A percentile compares a stretch with the other conserved stretches of the same genome.
phyloP scores from a whole-genome alignment of 352 stramenopile species.

The Phytophthora uliginosa region DNA sequence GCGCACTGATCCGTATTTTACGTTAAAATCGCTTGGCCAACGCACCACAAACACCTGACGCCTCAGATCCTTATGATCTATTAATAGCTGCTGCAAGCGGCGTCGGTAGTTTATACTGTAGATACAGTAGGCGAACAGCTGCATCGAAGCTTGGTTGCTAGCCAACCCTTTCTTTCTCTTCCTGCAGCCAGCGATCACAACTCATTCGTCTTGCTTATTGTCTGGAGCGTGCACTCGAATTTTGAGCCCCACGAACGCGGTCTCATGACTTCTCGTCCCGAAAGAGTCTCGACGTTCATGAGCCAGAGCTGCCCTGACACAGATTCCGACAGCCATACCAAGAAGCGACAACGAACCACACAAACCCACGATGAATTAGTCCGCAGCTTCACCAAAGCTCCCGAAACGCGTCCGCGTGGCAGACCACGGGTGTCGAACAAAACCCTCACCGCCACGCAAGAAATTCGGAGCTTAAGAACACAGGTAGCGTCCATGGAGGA shows the following conservation, averaged over 20 bases:
- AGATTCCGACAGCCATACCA: conserved; percentile 13
- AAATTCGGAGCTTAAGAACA: conserved; percentile 33
- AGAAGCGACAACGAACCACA: conserved; percentile 17
- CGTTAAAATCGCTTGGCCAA: background rate
- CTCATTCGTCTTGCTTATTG: conserved; percentile 15
- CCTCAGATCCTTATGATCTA: conserved; percentile 31
- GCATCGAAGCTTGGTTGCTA: conserved; percentile 23
- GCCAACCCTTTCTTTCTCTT: conserved; percentile 33
- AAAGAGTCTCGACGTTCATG: conserved; percentile 1
- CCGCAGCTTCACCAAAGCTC: conserved; percentile 6
- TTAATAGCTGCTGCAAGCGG: background rate
- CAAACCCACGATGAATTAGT: conserved; percentile 25
- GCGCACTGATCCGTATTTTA: too few relatives aligned
- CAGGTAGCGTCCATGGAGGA: conserved; percentile 46
- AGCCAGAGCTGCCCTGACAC: conserved; percentile 2
- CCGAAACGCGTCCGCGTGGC: background rate
- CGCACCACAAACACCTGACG: conserved; percentile 21
- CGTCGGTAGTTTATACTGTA: conserved; percentile 12
- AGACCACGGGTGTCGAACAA: conserved; percentile 22
- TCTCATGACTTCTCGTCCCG: conserved; percentile 6
- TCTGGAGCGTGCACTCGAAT: background rate
- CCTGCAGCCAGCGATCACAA: conserved; percentile 17
- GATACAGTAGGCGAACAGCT: conserved; percentile 29
- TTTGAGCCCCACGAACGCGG: background rate
- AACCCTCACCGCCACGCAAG: conserved; percentile 29